These are phyloP conservation scores for Clitoria ternatea DNA, from an alignment of 306 rosid genomes.

Conservation along the genomic window DNA sequence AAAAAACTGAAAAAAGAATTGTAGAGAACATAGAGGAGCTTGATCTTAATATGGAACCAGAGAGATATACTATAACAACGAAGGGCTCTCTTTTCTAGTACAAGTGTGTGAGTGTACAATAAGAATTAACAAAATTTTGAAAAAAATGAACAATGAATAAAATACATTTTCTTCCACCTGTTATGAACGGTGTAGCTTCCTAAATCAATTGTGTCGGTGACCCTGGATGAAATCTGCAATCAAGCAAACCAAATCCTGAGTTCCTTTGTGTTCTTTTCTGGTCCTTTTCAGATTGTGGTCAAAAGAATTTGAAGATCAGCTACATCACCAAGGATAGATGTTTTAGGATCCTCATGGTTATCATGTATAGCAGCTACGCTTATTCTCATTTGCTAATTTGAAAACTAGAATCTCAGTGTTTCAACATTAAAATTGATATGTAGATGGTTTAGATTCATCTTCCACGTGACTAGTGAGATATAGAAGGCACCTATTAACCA, in stretches of 20 bases:
- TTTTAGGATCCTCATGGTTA: neutral
- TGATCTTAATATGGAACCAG: neutral
- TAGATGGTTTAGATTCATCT: slow-evolving; percentile 31
- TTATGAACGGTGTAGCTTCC: neutral
- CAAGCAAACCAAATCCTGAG: neutral
- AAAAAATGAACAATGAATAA: neutral
- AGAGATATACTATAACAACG: too few species aligned
- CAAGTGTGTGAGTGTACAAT: neutral
- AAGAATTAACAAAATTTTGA: neutral
- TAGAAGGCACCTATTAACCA: slow-evolving; percentile 48
- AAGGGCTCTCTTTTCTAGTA: neutral
- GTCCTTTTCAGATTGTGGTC: neutral
- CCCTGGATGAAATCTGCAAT: neutral
- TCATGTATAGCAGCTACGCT: neutral
- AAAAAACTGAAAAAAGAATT: too few species aligned
- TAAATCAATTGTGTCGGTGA: neutral
- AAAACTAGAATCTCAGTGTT: neutral
- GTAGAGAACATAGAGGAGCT: too few species aligned
- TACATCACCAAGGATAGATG: neutral
- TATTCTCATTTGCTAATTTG: neutral
- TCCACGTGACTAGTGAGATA: slow-evolving; percentile 61
- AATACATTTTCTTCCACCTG: neutral
- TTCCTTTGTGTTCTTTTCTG: neutral
- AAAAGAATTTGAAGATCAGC: neutral
- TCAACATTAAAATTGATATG: slow-evolving; percentile 22